Conservation (phyloP, 768 basidiomycete genomes). For the Porphyrellus cyaneotinctus region DNA sequence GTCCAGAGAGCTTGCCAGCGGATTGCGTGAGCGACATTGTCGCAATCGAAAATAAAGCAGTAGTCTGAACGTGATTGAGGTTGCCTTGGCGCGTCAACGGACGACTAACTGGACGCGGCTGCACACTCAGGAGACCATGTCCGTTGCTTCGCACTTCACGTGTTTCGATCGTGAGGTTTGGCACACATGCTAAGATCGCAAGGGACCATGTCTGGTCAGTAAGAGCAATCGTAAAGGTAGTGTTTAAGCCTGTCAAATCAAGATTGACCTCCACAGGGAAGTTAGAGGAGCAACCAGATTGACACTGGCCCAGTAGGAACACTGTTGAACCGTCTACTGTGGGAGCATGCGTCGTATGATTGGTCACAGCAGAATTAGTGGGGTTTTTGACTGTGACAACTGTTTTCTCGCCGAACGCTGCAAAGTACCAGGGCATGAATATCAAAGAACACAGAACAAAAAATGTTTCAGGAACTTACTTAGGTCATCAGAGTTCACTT, state of each 20-base stretch:
- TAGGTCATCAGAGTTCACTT: background rate
- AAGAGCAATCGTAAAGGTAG: constrained; percentile 9
- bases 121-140: constrained; percentile 17
- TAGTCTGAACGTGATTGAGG: constrained; percentile 22
- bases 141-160: constrained; percentile 25
- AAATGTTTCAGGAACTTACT: constrained; percentile 5
- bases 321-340: constrained; percentile 22
- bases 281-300: constrained; percentile 10
- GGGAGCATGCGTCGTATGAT: constrained; percentile 19
- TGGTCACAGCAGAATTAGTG: constrained; percentile 3
- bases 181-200: constrained; percentile 19
- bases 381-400: constrained; percentile 11
- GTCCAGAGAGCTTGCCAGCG: constrained; percentile 1
- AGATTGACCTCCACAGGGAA: background rate
- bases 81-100: constrained; percentile 21
- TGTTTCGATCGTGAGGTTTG: constrained; percentile 24
- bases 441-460: background rate
- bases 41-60: constrained; percentile 21
- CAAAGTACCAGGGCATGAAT: background rate
- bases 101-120: constrained; percentile 6
- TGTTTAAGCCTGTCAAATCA: constrained; percentile 13
- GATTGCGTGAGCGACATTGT: constrained; percentile 5
- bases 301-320: constrained; percentile 21
- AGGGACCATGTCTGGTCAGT: constrained; percentile 20
- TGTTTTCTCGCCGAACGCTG: background rate